Conservation (phyloP, 2,329 filamentous ascomycete species). For the Fusarium tupiense region DNA sequence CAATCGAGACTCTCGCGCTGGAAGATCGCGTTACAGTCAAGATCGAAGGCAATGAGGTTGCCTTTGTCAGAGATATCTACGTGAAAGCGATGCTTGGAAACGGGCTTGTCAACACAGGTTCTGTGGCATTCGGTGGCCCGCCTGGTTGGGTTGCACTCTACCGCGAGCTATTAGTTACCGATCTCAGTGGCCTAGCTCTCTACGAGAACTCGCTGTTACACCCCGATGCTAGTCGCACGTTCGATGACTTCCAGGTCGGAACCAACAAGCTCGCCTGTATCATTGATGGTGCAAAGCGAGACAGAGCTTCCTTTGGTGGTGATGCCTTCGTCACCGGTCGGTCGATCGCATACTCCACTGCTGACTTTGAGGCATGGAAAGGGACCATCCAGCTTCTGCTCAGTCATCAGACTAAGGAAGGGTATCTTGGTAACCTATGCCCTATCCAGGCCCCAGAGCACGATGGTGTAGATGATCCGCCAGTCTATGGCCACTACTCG, state of each 20-base stretch:
- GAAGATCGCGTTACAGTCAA: not conserved
- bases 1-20: rapidly evolving
- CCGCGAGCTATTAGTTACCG: not conserved
- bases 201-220: not conserved
- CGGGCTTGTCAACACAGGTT: not conserved
- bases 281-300: not conserved
- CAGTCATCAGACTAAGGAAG: not conserved
- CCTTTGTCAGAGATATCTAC: rapidly evolving
- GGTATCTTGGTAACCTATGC: not conserved
- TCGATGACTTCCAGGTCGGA: not conserved
- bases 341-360: not conserved
- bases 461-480: not conserved
- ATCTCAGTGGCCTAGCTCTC: rapidly evolving
- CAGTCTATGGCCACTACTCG: not conserved
- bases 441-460: conserved; percentile 3
- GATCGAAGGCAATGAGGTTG: not conserved
- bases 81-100: conserved; percentile 1
- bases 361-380: not conserved
- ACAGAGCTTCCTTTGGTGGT: not conserved
- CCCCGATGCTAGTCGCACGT: rapidly evolving
- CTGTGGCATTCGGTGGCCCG: not conserved
- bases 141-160: not conserved
- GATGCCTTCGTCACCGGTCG: not conserved
- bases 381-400: not conserved
- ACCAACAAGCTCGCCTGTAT: not conserved